Conservation (phyloP, 148 eudicot species). For the Amaranthus hypochondriacus region DNA sequence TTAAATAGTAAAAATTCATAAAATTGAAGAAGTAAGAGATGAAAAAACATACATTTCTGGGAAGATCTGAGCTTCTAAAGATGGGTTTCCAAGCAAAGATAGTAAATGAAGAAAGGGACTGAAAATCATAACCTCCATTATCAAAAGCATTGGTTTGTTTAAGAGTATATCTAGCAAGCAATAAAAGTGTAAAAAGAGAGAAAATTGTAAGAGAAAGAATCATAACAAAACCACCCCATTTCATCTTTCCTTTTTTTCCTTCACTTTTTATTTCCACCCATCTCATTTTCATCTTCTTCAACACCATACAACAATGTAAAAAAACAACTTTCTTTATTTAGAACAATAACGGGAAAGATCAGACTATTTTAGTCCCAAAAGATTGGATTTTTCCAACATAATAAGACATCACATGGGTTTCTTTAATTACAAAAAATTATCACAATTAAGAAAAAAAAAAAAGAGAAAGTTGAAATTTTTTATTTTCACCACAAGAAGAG, state of each 20-base stretch:
- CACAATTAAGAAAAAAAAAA: background rate
- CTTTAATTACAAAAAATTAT: background rate
- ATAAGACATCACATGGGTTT: background rate
- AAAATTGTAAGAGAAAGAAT: conserved; percentile 54
- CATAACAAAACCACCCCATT: conserved; percentile 55
- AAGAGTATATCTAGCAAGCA: conserved; percentile 54
- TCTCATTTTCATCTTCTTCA: conserved; percentile 27
- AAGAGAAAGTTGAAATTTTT: background rate
- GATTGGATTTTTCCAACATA: no score
- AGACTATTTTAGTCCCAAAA: no score
- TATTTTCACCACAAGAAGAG: background rate
- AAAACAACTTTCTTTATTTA: background rate
- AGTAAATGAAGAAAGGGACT: conserved; percentile 42
- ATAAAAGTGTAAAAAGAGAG: conserved; percentile 59
- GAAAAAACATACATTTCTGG: conserved; percentile 42
- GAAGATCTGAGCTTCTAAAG: conserved; percentile 56
- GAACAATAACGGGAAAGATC: background rate
- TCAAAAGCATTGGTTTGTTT: conserved; percentile 4
- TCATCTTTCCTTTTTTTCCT: conserved; percentile 59
- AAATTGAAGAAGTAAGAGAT: background rate
- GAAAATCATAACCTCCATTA: conserved; percentile 26
- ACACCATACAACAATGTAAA: background rate
- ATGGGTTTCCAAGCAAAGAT: conserved; percentile 77
- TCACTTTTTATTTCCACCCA: conserved; percentile 52
- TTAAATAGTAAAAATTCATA: background rate